Conservation (phyloP, 148 eudicot species). For the Euryodendron excelsum region DNA sequence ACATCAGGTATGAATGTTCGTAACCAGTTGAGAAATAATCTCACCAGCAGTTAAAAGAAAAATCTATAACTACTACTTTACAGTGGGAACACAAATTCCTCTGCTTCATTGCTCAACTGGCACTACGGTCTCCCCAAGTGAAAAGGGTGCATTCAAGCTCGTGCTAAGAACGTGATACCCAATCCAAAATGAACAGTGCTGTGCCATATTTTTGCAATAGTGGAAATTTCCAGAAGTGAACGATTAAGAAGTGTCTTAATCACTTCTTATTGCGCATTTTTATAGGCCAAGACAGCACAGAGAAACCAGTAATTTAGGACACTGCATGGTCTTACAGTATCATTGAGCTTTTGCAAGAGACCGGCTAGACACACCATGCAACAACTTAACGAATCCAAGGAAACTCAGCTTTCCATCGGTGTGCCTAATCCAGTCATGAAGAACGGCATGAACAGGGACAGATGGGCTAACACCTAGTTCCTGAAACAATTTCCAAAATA, state of each 20-base stretch:
- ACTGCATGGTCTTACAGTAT: constrained; percentile 13
- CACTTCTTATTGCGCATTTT: not conserved
- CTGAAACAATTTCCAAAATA: constrained; percentile 40
- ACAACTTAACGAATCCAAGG: constrained; percentile 83
- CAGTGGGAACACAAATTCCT: not conserved
- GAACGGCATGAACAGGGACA: constrained; percentile 92
- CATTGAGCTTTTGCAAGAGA: constrained; percentile 60
- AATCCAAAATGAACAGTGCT: not conserved
- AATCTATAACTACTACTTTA: constrained; percentile 9
- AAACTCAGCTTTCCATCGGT: constrained; percentile 97
- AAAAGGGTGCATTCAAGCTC: not conserved
- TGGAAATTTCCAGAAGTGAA: not conserved
- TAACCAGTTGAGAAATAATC: constrained; percentile 11
- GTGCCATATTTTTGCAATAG: not conserved
- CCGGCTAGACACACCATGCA: constrained; percentile 74
- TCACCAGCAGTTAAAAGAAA: not conserved
- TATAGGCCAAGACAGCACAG: constrained; percentile 12
- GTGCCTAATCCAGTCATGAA: constrained; percentile 94
- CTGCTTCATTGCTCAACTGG: not conserved
- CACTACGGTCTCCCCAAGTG: not conserved
- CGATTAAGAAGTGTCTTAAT: not conserved
- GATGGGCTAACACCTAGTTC: constrained; percentile 91
- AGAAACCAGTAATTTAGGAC: constrained; percentile 10
- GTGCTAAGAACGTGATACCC: not conserved
- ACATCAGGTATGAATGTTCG: not conserved